Base-by-base conservation (phyloP, 768 basidiomycete genomes). In the Agrocybe pediades region DNA sequence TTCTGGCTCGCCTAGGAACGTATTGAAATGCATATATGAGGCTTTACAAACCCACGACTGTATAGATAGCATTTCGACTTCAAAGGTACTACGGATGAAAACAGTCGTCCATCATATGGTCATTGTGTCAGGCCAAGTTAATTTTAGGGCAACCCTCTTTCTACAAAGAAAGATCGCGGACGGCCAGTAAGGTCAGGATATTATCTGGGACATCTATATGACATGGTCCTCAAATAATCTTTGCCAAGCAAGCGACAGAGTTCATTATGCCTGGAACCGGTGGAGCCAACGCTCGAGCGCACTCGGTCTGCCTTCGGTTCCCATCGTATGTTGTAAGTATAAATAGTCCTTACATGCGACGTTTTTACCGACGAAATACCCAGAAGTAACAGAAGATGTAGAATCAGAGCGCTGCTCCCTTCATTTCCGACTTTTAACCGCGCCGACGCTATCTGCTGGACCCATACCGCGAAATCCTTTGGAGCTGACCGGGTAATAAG, bases 341-440 rank as follows among this genome's bases (percentile, higher is more conserved):
- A 36, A 15, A 36, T 43, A 11, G 5, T 19, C 8, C 20, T 36
- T 27, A n/a, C 42, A 23, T 44, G 50, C 41, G 27, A 39, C 16
- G 11, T 25, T 30, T 29, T 33, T 23, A 19, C 50, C 50, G 50
- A 51, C 42, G 30, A 51, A 43, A 33, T 23, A 24, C 50, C 50
- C 33, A 30, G 9, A 44, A 51, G 42, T 23, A 30, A 51, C 16
- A 30, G 42, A 42, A 51, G 42, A 25, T 9, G 17, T 42, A 17
- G 9, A 29, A 41, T 13, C 19, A 23, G 20, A 20, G 44, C n/a
- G 30, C 23, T 25, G 24, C 20, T 7, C 33, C n/a, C 41, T 53
- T 53, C 39, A 53, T 46, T 39, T 46, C 52, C 45, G 44, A 53
- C 46, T 40, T 47, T 53, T 21, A 17, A 40, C 52, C 52, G 52